phyloP scores from a whole-genome alignment of 1,284 basidiomycete genomes.

The Neonothopanus nambi region DNA sequence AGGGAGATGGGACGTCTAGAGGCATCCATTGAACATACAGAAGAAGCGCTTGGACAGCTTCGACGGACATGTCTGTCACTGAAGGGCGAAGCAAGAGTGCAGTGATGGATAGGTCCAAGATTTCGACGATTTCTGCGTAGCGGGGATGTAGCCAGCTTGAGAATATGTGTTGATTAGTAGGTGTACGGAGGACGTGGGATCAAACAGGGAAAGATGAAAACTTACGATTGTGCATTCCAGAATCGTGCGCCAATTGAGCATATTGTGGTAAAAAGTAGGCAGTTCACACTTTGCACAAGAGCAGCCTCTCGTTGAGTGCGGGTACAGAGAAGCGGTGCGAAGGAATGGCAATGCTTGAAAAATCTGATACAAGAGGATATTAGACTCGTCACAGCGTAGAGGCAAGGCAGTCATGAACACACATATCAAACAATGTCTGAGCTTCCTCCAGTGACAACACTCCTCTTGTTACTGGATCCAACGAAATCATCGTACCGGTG shows the following conservation, averaged over 20 bases:
- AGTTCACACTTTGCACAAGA: background rate
- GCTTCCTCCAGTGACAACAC: conserved; percentile 7
- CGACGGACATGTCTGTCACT: conserved; percentile 8
- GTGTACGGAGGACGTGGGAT: no score
- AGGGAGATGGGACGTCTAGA: conserved; percentile 1
- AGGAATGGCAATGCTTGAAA: conserved; percentile 9
- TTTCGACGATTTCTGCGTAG: conserved; percentile 7
- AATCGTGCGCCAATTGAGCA: conserved; percentile 11
- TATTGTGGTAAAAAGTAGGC: conserved; percentile 8
- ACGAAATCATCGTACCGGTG: no score
- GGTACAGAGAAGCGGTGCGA: conserved; percentile 5
- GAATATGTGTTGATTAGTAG: background rate
- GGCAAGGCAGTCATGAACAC: background rate
- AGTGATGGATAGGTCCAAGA: conserved; percentile 10
- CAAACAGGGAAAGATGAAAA: background rate
- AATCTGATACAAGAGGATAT: background rate
- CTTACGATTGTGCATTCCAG: conserved; percentile 2
- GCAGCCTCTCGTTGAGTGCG: conserved; percentile 6
- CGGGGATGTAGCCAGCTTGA: conserved; percentile 9
- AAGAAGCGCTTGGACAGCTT: conserved; percentile 12
- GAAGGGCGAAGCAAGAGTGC: conserved; percentile 8
- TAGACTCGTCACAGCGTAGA: background rate
- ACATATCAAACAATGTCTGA: conserved; percentile 10
- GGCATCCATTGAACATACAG: conserved; percentile 14
- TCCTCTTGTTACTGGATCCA: conserved; percentile 4